These are phyloP conservation scores for Lumnitzera racemosa DNA, from an alignment of 345 rosid species.

Conservation along the genomic window DNA sequence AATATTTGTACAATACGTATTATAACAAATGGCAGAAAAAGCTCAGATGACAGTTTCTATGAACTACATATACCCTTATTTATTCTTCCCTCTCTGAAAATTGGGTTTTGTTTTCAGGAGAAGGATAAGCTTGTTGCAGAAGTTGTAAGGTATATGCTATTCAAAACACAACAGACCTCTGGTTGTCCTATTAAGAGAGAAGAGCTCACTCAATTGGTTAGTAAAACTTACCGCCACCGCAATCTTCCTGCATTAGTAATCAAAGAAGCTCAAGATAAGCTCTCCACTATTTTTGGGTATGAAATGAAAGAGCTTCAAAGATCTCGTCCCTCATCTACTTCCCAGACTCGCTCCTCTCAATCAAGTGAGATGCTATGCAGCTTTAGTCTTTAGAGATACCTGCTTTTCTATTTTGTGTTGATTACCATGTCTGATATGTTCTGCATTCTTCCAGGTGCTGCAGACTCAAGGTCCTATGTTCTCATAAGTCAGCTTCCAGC, in stretches of 20 bases:
- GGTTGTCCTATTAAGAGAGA: constrained; percentile 89
- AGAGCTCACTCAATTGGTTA: constrained; percentile 78
- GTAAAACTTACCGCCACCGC: constrained; percentile 65
- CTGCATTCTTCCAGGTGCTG: constrained; percentile 30
- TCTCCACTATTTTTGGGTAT: constrained; percentile 57
- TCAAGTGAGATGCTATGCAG: constrained; percentile 27
- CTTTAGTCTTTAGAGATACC: neutral
- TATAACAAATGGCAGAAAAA: no score
- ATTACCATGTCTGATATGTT: neutral
- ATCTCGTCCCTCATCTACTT: constrained; percentile 40
- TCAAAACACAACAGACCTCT: constrained; percentile 66
- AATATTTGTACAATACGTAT: no score
- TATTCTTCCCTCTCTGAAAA: neutral
- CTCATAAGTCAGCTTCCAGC: constrained; percentile 64
- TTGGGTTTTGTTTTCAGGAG: constrained; percentile 34
- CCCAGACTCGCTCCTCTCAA: constrained; percentile 48
- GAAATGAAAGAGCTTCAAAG: constrained; percentile 81
- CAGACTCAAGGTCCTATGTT: constrained; percentile 71
- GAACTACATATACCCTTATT: neutral
- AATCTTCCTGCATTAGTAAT: constrained; percentile 53
- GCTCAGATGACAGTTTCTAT: no score
- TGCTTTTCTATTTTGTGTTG: neutral
- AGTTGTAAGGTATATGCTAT: constrained; percentile 68
- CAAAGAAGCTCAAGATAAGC: constrained; percentile 62
- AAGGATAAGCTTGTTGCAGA: constrained; percentile 89